Conservation (phyloP, 768 basidiomycete genomes). For the Mycena alexandri region DNA sequence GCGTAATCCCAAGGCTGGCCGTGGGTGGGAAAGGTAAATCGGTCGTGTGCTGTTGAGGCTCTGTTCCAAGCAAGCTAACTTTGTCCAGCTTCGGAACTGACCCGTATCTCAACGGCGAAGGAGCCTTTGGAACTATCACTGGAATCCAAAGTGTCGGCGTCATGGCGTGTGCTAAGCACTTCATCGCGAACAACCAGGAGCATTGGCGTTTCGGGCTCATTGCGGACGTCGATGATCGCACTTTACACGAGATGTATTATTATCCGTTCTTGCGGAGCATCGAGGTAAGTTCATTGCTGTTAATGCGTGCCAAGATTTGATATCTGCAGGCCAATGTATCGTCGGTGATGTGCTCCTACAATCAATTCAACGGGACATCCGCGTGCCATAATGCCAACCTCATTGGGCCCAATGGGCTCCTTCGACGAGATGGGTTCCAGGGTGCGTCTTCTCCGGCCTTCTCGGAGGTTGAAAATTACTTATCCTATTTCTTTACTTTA, state of each 20-base stretch:
- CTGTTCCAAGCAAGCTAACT: neutral
- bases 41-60: neutral
- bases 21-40: slow-evolving; percentile 61
- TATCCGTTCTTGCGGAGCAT: slow-evolving; percentile 65
- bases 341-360: slow-evolving; percentile 48
- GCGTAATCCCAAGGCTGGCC: slow-evolving; percentile 64
- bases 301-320: neutral
- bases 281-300: slow-evolving; percentile 43
- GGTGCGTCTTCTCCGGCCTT: slow-evolving; percentile 45
- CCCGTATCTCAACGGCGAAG: slow-evolving; percentile 74
- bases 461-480: slow-evolving; percentile 20
- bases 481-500: slow-evolving; percentile 51
- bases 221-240: slow-evolving; percentile 69
- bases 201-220: slow-evolving; percentile 62
- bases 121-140: slow-evolving; percentile 67
- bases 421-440: slow-evolving; percentile 36
- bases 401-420: slow-evolving; percentile 39
- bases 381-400: slow-evolving; percentile 58
- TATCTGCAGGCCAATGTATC: slow-evolving; percentile 47
- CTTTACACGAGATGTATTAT: slow-evolving; percentile 65
- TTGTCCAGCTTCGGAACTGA: slow-evolving; percentile 64
- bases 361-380: slow-evolving; percentile 57
- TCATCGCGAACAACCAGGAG: slow-evolving; percentile 64
- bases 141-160: slow-evolving; percentile 74
- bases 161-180: slow-evolving; percentile 70